Percentiles rank a stretch among this genome's conserved stretches.
Evolutionary conservation across 2,329 filamentous ascomycete species (phyloP).

Genomic region (Neonectria sp.): DNA sequence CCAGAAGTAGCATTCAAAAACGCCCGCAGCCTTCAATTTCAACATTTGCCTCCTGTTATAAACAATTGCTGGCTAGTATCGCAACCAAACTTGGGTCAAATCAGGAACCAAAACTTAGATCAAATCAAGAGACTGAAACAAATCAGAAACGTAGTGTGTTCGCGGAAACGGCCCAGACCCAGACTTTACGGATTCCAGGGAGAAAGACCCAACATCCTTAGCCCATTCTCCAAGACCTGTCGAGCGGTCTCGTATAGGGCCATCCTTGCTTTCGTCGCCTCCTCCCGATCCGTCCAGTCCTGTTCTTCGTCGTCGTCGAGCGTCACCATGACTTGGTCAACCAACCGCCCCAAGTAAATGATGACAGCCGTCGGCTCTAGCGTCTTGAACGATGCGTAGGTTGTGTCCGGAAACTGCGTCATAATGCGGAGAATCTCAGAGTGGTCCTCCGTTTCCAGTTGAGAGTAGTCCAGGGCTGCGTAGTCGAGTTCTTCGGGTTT

Average conservation of each 20-base stretch:
- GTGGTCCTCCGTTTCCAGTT: constrained; percentile 40
- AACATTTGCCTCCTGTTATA: neutral
- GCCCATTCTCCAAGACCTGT: constrained; percentile 48
- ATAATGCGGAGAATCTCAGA: constrained; percentile 66
- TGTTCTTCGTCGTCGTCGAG: constrained; percentile 68
- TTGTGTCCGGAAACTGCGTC: constrained; percentile 76
- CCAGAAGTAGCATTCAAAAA: neutral
- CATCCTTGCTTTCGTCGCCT: constrained; percentile 69
- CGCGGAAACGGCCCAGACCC: neutral
- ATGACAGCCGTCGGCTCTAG: constrained; percentile 78
- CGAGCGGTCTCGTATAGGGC: constrained; percentile 67
- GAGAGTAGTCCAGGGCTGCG: constrained; percentile 23
- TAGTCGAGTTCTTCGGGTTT: constrained; percentile 31
- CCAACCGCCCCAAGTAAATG: constrained; percentile 64
- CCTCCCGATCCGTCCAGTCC: constrained; percentile 56
- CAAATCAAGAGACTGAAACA: neutral
- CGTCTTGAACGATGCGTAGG: constrained; percentile 74
- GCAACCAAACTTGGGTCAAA: neutral
- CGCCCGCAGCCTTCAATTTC: neutral
- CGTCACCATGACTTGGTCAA: constrained; percentile 32
- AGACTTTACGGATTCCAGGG: constrained; percentile 30
- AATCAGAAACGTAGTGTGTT: neutral
- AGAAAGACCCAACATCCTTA: constrained; percentile 57
- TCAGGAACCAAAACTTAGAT: neutral
- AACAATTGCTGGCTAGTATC: neutral